Evolutionary conservation across 352 stramenopile genomes (phyloP).

Genomic region (Labyrinthula sp.): DNA sequence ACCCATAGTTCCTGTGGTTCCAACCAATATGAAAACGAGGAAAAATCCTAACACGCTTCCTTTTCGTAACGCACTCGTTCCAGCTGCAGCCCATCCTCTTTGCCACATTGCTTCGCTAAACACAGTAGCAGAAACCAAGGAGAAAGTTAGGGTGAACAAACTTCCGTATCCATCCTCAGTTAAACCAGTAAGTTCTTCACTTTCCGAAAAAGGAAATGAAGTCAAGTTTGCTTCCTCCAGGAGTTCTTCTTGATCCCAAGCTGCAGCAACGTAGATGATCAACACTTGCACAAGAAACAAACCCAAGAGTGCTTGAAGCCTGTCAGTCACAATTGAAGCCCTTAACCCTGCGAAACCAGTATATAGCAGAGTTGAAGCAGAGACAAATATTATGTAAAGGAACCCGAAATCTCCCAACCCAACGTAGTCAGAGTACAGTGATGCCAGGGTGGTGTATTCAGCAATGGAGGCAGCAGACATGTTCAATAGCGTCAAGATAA

Average conservation of each 20-base stretch:
- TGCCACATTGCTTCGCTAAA: constrained; percentile 20
- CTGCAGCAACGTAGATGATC: neutral
- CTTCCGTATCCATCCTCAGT: neutral
- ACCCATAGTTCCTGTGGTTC: neutral
- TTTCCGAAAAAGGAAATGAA: no score
- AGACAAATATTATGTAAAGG: no score
- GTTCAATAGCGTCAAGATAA: constrained; percentile 7
- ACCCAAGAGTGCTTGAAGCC: neutral
- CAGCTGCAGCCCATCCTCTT: constrained; percentile 5
- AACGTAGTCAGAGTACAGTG: constrained; percentile 4
- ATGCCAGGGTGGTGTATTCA: constrained; percentile 11
- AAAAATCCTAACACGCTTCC: neutral
- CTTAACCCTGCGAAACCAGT: constrained; percentile 1
- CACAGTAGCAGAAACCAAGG: constrained; percentile 10
- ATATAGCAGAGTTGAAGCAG: constrained; percentile 6
- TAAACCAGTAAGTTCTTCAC: no score
- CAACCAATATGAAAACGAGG: constrained; percentile 1
- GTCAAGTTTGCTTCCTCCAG: no score
- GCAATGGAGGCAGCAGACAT: constrained; percentile 3
- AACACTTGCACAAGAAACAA: neutral
- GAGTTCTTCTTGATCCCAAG: no score
- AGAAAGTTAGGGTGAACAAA: constrained; percentile 14
- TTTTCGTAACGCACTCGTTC: neutral
- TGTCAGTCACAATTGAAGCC: constrained; percentile 7
- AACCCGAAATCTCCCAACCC: constrained; percentile 1